Evolutionary conservation across 2,329 filamentous ascomycete genomes (phyloP).

Genomic region (Albophoma yamanashiensis): DNA sequence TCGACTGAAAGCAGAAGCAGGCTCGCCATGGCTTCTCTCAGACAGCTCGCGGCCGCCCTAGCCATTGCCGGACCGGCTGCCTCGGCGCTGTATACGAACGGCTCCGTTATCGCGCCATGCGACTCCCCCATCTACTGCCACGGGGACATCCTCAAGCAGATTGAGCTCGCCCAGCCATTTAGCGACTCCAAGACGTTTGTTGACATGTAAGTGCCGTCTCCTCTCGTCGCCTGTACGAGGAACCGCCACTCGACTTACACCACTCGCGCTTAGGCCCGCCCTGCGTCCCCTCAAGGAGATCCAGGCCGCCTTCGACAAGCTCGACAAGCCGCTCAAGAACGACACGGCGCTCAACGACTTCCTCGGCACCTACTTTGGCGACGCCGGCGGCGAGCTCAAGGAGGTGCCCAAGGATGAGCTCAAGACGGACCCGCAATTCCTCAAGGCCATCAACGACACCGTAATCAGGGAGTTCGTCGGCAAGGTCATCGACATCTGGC

Average conservation of each 20-base stretch:
- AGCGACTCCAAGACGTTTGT: constrained; percentile 62
- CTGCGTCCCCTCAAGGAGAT: constrained; percentile 48
- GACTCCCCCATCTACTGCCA: constrained; percentile 59
- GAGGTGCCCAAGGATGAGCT: constrained; percentile 40
- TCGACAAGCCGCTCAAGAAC: constrained; percentile 51
- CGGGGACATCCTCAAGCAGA: constrained; percentile 49
- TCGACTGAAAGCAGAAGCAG: background rate
- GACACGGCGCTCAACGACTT: constrained; percentile 52
- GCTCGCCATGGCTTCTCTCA: constrained; percentile 6
- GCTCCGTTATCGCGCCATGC: constrained; percentile 51
- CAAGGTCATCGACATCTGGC: constrained; percentile 61
- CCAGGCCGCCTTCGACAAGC: constrained; percentile 46
- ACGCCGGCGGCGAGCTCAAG: constrained; percentile 52
- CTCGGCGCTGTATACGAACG: constrained; percentile 47
- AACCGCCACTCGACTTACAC: background rate
- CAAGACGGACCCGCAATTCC: constrained; percentile 45
- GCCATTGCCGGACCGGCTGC: constrained; percentile 16
- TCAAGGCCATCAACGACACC: constrained; percentile 43
- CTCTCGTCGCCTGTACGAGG: background rate
- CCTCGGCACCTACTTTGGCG: constrained; percentile 50
- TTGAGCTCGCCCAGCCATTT: constrained; percentile 54
- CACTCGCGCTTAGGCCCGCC: constrained; percentile 37
- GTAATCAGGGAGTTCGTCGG: constrained; percentile 49
- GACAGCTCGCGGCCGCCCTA: constrained; percentile 14
- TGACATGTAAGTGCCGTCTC: constrained; percentile 42